These are phyloP conservation scores for Apiotrichum sp. DNA, from an alignment of 1,284 basidiomycete species.

Conservation along the genomic window DNA sequence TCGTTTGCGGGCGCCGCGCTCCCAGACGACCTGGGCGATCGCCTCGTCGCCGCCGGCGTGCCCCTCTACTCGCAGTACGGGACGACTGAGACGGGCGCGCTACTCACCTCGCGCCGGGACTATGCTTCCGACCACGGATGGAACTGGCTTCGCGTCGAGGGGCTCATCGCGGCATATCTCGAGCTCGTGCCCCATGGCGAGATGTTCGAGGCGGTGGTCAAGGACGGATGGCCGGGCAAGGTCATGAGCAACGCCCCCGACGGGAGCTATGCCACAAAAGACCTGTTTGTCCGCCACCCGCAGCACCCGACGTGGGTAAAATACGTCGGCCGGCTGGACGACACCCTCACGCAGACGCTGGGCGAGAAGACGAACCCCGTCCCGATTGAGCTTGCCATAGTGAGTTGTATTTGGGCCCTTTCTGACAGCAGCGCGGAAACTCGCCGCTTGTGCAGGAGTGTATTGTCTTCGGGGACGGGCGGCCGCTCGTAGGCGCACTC, in stretches of 20 bases:
- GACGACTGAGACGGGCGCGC: slow-evolving; percentile 45
- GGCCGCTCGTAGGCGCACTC: slow-evolving; percentile 54
- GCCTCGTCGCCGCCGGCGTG: slow-evolving; percentile 53
- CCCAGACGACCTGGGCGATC: slow-evolving; percentile 54
- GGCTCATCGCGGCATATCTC: slow-evolving; percentile 48
- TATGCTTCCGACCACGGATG: slow-evolving; percentile 54
- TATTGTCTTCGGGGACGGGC: slow-evolving; percentile 57
- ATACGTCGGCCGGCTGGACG: slow-evolving; percentile 58
- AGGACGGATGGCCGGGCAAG: slow-evolving; percentile 56
- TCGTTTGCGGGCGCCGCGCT: slow-evolving; percentile 45
- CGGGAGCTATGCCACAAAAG: slow-evolving; percentile 57
- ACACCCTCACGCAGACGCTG: slow-evolving; percentile 49
- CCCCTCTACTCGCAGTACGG: slow-evolving; percentile 57
- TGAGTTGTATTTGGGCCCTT: slow-evolving; percentile 14
- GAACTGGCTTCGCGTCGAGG: slow-evolving; percentile 55
- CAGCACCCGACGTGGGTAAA: slow-evolving; percentile 50
- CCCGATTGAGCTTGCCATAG: slow-evolving; percentile 44
- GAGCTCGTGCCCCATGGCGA: slow-evolving; percentile 51
- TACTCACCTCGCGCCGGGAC: slow-evolving; percentile 53
- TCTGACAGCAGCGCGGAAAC: slow-evolving; percentile 30
- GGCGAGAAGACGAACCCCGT: slow-evolving; percentile 59
- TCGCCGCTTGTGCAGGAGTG: slow-evolving; percentile 51
- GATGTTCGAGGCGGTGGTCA: slow-evolving; percentile 55
- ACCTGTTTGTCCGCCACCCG: slow-evolving; percentile 54
- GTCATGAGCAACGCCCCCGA: slow-evolving; percentile 56